Conservation (phyloP, 1,139 yeast genomes). For the Yamadazyma taylorii region DNA sequence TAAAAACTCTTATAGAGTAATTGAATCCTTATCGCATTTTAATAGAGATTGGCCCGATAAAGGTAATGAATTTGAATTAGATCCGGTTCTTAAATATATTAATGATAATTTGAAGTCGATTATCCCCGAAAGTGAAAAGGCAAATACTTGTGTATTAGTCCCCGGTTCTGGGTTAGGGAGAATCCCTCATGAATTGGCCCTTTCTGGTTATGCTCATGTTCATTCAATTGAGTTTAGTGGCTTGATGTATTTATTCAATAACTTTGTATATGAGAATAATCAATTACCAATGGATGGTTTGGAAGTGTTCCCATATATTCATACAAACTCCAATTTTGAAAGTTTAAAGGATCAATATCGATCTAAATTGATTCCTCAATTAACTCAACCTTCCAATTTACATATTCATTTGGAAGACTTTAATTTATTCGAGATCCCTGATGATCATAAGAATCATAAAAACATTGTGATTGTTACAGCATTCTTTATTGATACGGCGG, state of each 20-base stretch:
- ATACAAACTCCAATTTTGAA: slow-evolving; percentile 70
- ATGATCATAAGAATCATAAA: slow-evolving; percentile 28
- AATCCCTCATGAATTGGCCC: slow-evolving; percentile 62
- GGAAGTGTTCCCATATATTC: slow-evolving; percentile 63
- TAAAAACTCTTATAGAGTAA: slow-evolving; percentile 49
- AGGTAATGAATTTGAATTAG: slow-evolving; percentile 37
- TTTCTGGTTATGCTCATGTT: slow-evolving; percentile 39
- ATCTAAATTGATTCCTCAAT: slow-evolving; percentile 35
- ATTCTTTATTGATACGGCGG: slow-evolving; percentile 86
- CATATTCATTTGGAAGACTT: slow-evolving; percentile 65
- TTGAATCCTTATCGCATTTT: slow-evolving; percentile 72
- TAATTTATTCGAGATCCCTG: slow-evolving; percentile 43
- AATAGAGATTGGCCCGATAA: slow-evolving; percentile 64
- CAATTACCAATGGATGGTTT: slow-evolving; percentile 15
- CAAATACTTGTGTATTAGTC: slow-evolving; percentile 51
- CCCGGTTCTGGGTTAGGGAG: slow-evolving; percentile 86
- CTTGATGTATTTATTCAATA: slow-evolving; percentile 65
- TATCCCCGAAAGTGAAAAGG: slow-evolving; percentile 24
- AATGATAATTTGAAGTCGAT: slow-evolving; percentile 26
- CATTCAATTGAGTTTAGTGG: slow-evolving; percentile 74
- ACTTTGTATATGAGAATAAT: slow-evolving; percentile 44
- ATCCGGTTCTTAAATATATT: slow-evolving; percentile 55
- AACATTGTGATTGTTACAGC: slow-evolving; percentile 65
- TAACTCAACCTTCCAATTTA: slow-evolving; percentile 47
- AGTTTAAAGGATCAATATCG: slow-evolving; percentile 54